Percentiles rank a stretch among this genome's conserved stretches.
Conservation (phyloP, 148 eudicot genomes). For the Vaccinium corymbosum region DNA sequence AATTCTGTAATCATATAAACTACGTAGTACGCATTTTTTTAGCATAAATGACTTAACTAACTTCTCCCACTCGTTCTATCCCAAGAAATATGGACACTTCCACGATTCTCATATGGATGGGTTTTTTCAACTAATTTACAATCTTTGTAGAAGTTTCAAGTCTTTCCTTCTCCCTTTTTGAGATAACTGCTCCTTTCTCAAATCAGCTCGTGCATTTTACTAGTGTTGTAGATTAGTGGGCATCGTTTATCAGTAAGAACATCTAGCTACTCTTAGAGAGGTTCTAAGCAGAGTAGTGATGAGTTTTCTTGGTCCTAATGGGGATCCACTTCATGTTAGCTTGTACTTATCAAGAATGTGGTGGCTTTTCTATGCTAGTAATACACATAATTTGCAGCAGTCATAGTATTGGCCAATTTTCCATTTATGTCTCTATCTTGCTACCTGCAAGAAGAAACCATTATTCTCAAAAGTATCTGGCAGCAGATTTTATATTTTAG, state of each 20-base stretch:
- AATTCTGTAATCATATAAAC: background rate
- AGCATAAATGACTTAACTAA: background rate
- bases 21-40: background rate
- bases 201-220: background rate
- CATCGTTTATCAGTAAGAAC: no score
- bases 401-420: no score
- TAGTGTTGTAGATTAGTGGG: no score
- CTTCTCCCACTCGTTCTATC: background rate
- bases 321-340: background rate
- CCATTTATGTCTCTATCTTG: background rate
- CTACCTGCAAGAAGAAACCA: background rate
- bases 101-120: background rate
- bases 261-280: background rate
- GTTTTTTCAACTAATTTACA: background rate
- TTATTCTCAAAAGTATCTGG: background rate
- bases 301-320: background rate
- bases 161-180: background rate
- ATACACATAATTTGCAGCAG: background rate
- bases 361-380: conserved; percentile 11
- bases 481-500: background rate
- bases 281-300: background rate
- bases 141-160: background rate
- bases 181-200: background rate
- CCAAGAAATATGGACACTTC: background rate
- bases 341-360: background rate